Evolutionary conservation across 2,329 filamentous ascomycete genomes (phyloP).

Genomic region (Ophiostoma sp.): DNA sequence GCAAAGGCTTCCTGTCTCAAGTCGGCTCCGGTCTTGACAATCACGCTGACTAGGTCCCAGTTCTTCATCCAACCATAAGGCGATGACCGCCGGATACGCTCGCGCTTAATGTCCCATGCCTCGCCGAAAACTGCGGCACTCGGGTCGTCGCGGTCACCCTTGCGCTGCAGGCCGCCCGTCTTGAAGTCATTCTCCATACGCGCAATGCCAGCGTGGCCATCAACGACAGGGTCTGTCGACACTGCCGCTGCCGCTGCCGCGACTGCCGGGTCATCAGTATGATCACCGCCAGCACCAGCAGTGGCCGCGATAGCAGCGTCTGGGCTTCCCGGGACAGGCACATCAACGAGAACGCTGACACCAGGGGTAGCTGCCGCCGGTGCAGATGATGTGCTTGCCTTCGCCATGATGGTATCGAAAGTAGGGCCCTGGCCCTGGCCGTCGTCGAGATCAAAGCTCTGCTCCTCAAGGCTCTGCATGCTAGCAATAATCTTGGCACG

Average conservation of each 20-base stretch:
- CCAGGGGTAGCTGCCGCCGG: constrained; percentile 40
- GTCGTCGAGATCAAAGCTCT: constrained; percentile 74
- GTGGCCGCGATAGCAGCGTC: not conserved
- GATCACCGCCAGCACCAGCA: constrained; percentile 14
- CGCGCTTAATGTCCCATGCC: constrained; percentile 78
- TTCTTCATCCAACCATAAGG: constrained; percentile 88
- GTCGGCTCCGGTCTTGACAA: constrained; percentile 81
- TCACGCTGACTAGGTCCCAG: constrained; percentile 81
- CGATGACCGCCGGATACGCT: constrained; percentile 75
- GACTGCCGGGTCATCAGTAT: not conserved
- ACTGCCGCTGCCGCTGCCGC: constrained; percentile 10
- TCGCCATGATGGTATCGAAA: constrained; percentile 77
- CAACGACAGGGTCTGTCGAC: constrained; percentile 43
- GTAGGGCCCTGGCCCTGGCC: constrained; percentile 52
- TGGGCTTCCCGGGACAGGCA: not conserved
- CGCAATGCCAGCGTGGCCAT: constrained; percentile 68
- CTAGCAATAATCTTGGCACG: constrained; percentile 82
- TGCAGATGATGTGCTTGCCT: constrained; percentile 45
- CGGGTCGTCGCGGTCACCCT: constrained; percentile 77
- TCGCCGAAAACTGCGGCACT: constrained; percentile 83
- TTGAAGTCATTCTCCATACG: constrained; percentile 88
- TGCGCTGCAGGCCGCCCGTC: constrained; percentile 74
- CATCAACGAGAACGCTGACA: not conserved
- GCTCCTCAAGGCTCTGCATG: constrained; percentile 82
- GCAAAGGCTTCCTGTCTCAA: constrained; percentile 81